These are phyloP conservation scores for Limonium bicolor DNA, from an alignment of 148 eudicot species.

Conservation along the genomic window DNA sequence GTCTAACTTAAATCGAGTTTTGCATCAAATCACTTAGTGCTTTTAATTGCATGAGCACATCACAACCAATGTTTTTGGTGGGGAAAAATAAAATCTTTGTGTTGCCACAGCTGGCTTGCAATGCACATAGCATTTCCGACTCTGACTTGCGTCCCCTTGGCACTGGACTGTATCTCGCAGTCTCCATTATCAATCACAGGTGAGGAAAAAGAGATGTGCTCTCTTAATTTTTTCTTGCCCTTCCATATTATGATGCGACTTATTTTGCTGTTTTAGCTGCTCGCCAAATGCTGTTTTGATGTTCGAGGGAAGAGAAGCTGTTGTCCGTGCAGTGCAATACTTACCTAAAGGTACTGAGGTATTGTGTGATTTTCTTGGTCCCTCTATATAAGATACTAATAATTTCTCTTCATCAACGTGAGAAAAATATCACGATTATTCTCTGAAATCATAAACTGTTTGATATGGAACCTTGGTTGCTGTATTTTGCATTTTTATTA, in stretches of 20 bases:
- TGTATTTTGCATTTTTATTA: no score
- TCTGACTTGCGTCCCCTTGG: conserved; percentile 77
- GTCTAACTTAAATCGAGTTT: no score
- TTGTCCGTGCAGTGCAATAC: conserved; percentile 66
- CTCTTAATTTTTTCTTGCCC: not conserved
- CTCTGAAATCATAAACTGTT: no score
- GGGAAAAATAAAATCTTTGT: no score
- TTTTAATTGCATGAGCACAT: no score
- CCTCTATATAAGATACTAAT: not conserved
- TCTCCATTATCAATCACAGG: conserved; percentile 91
- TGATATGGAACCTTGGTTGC: no score
- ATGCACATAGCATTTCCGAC: conserved; percentile 91
- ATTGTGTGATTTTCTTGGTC: conserved; percentile 11
- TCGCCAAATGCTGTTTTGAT: conserved; percentile 76
- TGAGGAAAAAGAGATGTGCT: conserved; percentile 5
- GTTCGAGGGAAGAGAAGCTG: conserved; percentile 72
- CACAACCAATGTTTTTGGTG: no score
- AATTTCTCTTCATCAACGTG: not conserved
- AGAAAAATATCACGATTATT: no score
- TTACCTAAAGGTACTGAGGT: conserved; percentile 96
- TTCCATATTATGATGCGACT: not conserved
- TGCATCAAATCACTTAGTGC: no score
- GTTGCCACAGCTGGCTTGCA: conserved; percentile 79
- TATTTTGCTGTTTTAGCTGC: conserved; percentile 45
- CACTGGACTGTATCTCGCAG: conserved; percentile 69